Base-by-base conservation (phyloP, 169 alveolate genomes). In the Plasmodium reichenowi region DNA sequence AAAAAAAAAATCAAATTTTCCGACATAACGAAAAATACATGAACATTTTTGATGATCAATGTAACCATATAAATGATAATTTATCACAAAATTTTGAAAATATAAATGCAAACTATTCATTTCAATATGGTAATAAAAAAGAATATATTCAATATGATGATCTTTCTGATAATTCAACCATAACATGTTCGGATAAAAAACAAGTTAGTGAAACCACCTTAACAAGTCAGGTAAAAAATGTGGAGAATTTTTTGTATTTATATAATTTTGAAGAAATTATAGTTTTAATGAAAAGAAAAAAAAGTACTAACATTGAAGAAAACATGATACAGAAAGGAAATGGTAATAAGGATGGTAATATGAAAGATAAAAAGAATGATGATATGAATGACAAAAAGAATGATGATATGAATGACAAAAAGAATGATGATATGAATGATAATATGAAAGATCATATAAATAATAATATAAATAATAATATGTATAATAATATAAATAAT, bases 231-330 rank as follows among this genome's bases (percentile, higher is more conserved):
- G 47, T 13, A 56, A 8, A 56, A 15, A 72, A 80, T 38, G 12
- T 47, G 5, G 22, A 26, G 6, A 54, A 71, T 15, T 72, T 66
- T 43, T 38, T 67, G 32, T 80, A 17, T 52, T 32, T 80, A 17
- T 80, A 80, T 17, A 22, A 45, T 13, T 80, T 17, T 68, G 83
- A 67, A 32, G 73, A 80, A 22, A 54, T 43, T 29, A 20, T 59
- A 56, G 72, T 80, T 15, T 67, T 60, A 60, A 12, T 80, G 62
- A 66, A 29, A 80, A 68, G 26, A 47, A 13, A n/a, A 13, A 45
- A 22, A 12, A 6, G 0, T 24, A 1, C n/a, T 7, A 48, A 7
- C 60, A 13, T 12, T 52, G 60, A 13, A 15, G 17, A 15, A 12
- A 52, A 15, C 10, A 52, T 52, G 60, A 52, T 13, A 4, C 0